Base-by-base conservation (phyloP, 2,329 filamentous ascomycete genomes). In the Arachnomyces sp. region DNA sequence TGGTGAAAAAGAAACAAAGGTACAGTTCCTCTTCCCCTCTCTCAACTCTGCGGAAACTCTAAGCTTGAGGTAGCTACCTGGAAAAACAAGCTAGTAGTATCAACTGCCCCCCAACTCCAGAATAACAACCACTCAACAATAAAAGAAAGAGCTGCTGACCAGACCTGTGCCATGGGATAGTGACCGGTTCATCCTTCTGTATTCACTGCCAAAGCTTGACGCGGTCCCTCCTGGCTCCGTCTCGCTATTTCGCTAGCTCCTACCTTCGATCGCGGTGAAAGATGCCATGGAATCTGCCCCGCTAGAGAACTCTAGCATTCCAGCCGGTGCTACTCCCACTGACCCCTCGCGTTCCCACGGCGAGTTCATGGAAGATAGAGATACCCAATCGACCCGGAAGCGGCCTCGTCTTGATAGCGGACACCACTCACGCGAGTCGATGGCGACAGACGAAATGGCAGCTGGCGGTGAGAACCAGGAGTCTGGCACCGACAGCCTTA, bases 371-470 rank as follows among this genome's bases (percentile, higher is more conserved):
- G 64, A 67, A 58, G 63, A 66, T 46, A 48, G 47, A 42, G 52
- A 60, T 40, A 51, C 59, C 25, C 57, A 63, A 44, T 54, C 55
- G 32, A 65, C 60, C 38, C 61, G 67, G 47, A 71, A 71, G 59
- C 66, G 67, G 44, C 67, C 66, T 47, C 66, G 66, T 53, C 62
- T 69, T 41, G 66, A 69, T 50, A 67, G 63, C 54, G 66, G 65
- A 46, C 62, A 59, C 44, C 52, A 53, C 46, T 51, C 52, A 28
- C 55, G 54, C 42, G 57, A 64, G 40, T 49, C 52, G 28, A 54
- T 61, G 45, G 57, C 61, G 18, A 48, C 53, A 31, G 52, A 57
- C 48, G 48, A 54, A 36, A 44, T 52, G 34, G 38, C 50, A 31
- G 42, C 32, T 11, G 34, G 28, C 25, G 28, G 13, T 28, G 43